Percentiles rank a stretch among this genome's conserved stretches.
Evolutionary conservation across 805 yeast genomes (phyloP).

Genomic region (Lipomyces chichibuensis): DNA sequence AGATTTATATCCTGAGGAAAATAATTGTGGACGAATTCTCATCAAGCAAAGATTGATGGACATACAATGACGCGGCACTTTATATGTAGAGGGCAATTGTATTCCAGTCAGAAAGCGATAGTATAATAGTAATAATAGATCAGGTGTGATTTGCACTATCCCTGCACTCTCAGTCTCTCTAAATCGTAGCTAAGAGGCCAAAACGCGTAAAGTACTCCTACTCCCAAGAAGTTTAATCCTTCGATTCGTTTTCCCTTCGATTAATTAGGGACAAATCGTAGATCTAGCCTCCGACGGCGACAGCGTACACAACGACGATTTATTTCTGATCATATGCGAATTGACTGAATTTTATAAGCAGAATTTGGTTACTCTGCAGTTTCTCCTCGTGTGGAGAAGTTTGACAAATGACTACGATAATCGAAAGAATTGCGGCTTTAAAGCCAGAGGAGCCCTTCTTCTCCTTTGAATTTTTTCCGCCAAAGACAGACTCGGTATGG

Average conservation of each 20-base stretch:
- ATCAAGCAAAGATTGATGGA: neutral
- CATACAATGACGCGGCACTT: neutral
- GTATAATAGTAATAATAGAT: neutral
- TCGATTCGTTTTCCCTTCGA: no score
- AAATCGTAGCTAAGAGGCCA: no score
- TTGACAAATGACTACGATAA: slow-evolving; percentile 31
- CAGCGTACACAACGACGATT: neutral
- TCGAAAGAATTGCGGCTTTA: slow-evolving; percentile 56
- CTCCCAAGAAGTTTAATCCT: neutral
- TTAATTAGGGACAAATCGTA: neutral
- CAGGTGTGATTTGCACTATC: neutral
- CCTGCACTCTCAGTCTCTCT: neutral
- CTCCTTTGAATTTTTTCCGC: slow-evolving; percentile 96
- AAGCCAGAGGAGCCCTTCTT: slow-evolving; percentile 62
- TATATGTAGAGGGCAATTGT: neutral
- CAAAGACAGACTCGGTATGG: slow-evolving; percentile 76
- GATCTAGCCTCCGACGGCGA: neutral
- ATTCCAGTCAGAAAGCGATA: neutral
- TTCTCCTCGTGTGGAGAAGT: neutral
- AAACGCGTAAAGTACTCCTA: neutral
- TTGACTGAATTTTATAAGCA: neutral
- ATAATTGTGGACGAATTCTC: neutral
- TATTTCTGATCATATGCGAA: neutral
- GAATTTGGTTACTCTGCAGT: neutral
- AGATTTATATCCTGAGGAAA: neutral